Conservation (phyloP, 257 asterid species). For the Nicotiana noctiflora region DNA sequence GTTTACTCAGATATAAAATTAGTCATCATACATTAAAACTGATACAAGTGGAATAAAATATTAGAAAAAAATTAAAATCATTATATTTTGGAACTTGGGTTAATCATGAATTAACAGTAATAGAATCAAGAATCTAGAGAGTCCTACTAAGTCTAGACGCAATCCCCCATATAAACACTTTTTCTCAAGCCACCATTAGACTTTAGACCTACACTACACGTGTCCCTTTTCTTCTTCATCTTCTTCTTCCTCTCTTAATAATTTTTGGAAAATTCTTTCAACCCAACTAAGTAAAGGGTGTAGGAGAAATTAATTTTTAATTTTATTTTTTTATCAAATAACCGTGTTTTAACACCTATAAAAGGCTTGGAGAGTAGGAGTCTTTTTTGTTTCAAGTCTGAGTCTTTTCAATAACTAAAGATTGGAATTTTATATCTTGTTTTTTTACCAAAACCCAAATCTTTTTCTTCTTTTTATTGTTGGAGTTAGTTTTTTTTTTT, state of each 20-base stretch:
- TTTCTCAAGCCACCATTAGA: background rate
- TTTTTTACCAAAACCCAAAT: background rate
- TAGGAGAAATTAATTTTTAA: background rate
- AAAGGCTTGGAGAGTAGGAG: background rate
- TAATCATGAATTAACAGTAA: background rate
- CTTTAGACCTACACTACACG: slow-evolving; percentile 8
- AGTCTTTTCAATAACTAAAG: background rate
- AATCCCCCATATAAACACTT: background rate
- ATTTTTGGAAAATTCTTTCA: background rate
- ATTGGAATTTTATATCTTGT: background rate
- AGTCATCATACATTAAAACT: background rate
- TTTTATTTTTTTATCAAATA: background rate
- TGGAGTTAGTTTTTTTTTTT: background rate
- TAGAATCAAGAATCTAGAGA: slow-evolving; percentile 1
- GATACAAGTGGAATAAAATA: background rate
- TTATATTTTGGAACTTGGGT: background rate
- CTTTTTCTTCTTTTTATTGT: background rate
- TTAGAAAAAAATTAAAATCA: background rate
- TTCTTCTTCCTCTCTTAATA: background rate
- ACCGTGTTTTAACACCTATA: background rate
- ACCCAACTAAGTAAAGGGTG: background rate
- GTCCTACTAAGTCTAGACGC: background rate
- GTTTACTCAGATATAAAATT: background rate
- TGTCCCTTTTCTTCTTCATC: background rate
- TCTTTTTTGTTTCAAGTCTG: background rate